Evolutionary conservation across 306 rosid species (phyloP), one percentile per base, ranked within the genome.

Genomic region (Sechiopsis laciniata): DNA sequence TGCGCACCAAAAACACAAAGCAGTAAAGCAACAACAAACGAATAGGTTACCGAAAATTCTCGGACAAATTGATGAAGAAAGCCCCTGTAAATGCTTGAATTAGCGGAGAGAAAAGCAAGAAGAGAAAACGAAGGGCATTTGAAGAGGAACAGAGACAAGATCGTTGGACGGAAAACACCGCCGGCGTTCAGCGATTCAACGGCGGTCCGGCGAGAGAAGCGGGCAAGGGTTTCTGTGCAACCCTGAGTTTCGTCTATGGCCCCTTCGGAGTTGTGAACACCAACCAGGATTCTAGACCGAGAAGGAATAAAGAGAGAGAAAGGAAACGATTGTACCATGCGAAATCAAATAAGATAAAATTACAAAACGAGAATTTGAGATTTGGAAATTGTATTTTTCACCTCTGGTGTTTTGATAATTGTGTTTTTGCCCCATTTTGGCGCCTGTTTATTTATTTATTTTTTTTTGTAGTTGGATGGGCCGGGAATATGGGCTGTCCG

Each of bases 131-230:
- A 67, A 77, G 84, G 55, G 60, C 76, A 73, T 59, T 75, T 51
- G 62, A 13, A 71, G 59, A 59, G 32, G 75, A 73, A 57, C 3
- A 72, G 60, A 68, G 51, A 77, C 52, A 55, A 79, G 87, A 85
- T 81, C 83, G 85, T 74, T 17, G 9, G 6, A 57, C 9, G 32
- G 29, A 58, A 22, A 42, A 26, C 24, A 10, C 55, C 19, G 55
- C 69, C 65, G 69, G 54, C 21, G 55, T 14, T 42, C 0, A 37
- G 69, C 24, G 76, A 73, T 57, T 60, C 45, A 40, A 26, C 55
- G 55, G 56, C 24, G 68, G 67, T 42, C 68, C 68, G 37, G 50
- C 5, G 56, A 40, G 46, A 40, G 46, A 40, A 37, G 46, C 2
- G 46, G 4, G 46, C 10, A 8, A 69, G 73, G 56, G 73, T 74